Conservation (phyloP, 2,329 filamentous ascomycete genomes). For the Fusarium sp. region DNA sequence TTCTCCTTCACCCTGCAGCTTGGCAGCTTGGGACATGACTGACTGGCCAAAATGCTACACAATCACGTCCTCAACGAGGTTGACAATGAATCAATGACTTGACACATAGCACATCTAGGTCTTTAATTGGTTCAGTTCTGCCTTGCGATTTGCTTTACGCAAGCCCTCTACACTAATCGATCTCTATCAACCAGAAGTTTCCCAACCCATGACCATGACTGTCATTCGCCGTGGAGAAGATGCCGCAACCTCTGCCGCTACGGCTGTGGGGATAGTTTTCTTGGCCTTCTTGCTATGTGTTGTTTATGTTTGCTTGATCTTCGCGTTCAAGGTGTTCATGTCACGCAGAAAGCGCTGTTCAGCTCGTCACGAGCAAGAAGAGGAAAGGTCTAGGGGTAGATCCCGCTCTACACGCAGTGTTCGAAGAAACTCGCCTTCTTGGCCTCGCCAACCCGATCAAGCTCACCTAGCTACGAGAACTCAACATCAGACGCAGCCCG, state of each 20-base stretch:
- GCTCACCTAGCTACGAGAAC: not conserved
- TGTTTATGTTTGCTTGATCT: not conserved
- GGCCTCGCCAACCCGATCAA: not conserved
- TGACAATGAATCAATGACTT: not conserved
- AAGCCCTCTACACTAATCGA: not conserved
- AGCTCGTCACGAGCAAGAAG: not conserved
- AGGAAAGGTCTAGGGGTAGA: not conserved
- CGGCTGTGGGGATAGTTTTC: not conserved
- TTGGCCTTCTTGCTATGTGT: not conserved
- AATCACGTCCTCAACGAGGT: not conserved
- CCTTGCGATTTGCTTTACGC: not conserved
- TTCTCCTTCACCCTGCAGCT: not conserved
- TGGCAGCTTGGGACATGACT: not conserved
- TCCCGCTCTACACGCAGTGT: not conserved
- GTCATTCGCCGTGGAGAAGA: not conserved
- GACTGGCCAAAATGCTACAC: not conserved
- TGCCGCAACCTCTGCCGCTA: not conserved
- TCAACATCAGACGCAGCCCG: not conserved
- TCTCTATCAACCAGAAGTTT: not conserved
- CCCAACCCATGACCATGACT: not conserved
- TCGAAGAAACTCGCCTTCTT: not conserved
- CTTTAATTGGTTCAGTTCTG: not conserved
- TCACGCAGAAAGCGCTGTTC: not conserved
- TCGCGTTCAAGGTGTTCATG: not conserved
- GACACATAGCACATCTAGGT: not conserved